Base-by-base conservation (phyloP, 768 basidiomycete genomes). In the Royoungia palumana region DNA sequence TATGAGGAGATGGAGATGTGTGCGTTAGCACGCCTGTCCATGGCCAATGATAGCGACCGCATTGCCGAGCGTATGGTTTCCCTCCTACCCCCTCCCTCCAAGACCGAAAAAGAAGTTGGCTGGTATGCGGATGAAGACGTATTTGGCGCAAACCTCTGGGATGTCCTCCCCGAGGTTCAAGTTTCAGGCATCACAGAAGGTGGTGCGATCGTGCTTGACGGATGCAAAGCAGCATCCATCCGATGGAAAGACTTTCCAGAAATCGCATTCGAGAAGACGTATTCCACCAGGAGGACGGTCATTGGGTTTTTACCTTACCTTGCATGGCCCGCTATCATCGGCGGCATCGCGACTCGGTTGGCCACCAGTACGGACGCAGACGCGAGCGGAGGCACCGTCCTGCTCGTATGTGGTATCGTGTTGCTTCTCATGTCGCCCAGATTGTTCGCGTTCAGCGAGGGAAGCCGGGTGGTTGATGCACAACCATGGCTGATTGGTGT, bases 1-100 rank as follows among this genome's bases (percentile, higher is more conserved):
- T 41, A 41, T 6, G 17, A 35, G 1, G 58, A 60, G 16, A 41
- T 40, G 2, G 58, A 60, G n/a, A 27, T 53, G 3, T 58, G 37
- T 2, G 58, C 58, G 32, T 51, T 60, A 0, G 58, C 51, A 6
- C 51, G 55, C 9, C 30, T 60, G 9, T 60, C 58, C 6, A 60
- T 60, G 58, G 58, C 58, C 24, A 60, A 60, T 35, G 58, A 60
- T 27, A 59, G 22, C 11, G 54, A 59, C 20, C 53, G 58, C 12
- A 56, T 60, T 11, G 54, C 49, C 5, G 59, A 60, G 37, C 54
- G 59, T 12, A 60, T 60, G 59, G 48, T 60, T 2, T 60, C 59
- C 12, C 48, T 60, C 37, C 41, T 60, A 2, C 14, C 32, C 59
- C 58, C 4, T 12, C 28, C 28, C 10, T 14, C 30, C 9, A 12